phyloP scores from a whole-genome alignment of 345 rosid genomes.

The Clarkia xantiana region DNA sequence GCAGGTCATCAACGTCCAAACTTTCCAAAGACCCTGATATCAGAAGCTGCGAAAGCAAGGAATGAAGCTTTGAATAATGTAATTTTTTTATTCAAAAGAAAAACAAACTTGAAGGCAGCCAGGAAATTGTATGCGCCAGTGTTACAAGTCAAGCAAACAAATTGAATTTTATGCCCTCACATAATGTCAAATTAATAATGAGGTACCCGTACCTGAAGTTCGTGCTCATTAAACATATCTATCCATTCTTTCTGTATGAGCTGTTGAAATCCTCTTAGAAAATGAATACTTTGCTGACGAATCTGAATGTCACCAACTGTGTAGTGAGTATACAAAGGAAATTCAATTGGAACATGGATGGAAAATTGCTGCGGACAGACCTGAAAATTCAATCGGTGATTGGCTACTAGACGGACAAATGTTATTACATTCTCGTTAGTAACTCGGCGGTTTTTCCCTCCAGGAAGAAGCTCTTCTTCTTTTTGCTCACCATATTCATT shows the following conservation, averaged over 20 bases:
- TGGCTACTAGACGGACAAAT: slow-evolving; percentile 90
- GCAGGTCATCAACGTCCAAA: slow-evolving; percentile 92
- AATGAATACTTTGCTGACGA: slow-evolving; percentile 88
- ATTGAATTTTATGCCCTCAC: too few relatives aligned
- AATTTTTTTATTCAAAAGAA: too few relatives aligned
- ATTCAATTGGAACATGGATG: background rate
- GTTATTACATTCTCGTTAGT: slow-evolving; percentile 83
- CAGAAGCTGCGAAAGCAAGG: slow-evolving; percentile 5
- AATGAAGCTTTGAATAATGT: background rate
- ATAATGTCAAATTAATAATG: too few relatives aligned
- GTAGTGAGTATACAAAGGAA: slow-evolving; percentile 1
- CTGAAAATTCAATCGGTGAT: slow-evolving; percentile 90
- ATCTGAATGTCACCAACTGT: slow-evolving; percentile 33
- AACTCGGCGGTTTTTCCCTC: slow-evolving; percentile 68
- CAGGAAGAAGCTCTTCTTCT: slow-evolving; percentile 86
- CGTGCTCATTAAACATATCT: slow-evolving; percentile 96
- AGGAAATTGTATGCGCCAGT: too few relatives aligned
- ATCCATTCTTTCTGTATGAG: slow-evolving; percentile 91
- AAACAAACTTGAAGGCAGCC: too few relatives aligned
- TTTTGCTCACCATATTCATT: slow-evolving; percentile 96
- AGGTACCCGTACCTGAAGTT: slow-evolving; percentile 60
- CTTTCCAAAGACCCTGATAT: slow-evolving; percentile 95
- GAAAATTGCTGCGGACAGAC: slow-evolving; percentile 20
- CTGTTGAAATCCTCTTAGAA: slow-evolving; percentile 91
- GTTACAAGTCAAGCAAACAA: too few relatives aligned